phyloP scores from a whole-genome alignment of 768 basidiomycete species.

The Termitomyces titanicus region DNA sequence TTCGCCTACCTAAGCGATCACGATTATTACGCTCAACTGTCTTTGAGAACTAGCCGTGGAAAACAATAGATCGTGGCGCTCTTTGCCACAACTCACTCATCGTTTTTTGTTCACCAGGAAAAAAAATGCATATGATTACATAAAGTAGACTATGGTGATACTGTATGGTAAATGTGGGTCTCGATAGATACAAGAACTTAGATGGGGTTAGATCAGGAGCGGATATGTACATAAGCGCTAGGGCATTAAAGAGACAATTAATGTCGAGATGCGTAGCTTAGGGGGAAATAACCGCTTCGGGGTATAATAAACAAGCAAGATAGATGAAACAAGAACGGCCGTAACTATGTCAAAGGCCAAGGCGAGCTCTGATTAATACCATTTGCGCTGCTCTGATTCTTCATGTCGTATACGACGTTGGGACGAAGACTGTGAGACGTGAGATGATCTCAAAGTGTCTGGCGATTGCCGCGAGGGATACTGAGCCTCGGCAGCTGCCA shows the following conservation, averaged over 20 bases:
- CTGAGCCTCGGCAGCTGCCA: slow-evolving; percentile 28
- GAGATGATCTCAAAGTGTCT: slow-evolving; percentile 32
- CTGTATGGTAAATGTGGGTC: slow-evolving; percentile 21
- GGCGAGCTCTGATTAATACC: slow-evolving; percentile 27
- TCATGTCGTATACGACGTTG: slow-evolving; percentile 44
- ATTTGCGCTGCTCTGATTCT: slow-evolving; percentile 45
- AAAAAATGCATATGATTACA: slow-evolving; percentile 18
- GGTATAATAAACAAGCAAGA: slow-evolving; percentile 35
- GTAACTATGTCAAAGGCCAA: slow-evolving; percentile 34
- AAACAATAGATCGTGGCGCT: background rate
- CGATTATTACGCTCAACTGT: background rate
- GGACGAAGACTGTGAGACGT: slow-evolving; percentile 31
- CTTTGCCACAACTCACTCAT: background rate
- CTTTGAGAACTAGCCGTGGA: background rate
- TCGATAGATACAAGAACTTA: slow-evolving; percentile 17
- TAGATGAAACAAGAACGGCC: slow-evolving; percentile 32
- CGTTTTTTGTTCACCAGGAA: slow-evolving; percentile 1
- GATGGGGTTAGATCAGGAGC: slow-evolving; percentile 23
- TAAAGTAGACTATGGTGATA: slow-evolving; percentile 17
- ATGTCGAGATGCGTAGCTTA: slow-evolving; percentile 26
- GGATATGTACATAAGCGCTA: slow-evolving; percentile 25
- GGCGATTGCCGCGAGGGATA: slow-evolving; percentile 38
- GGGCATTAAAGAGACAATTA: slow-evolving; percentile 36
- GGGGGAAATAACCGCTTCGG: slow-evolving; percentile 29
- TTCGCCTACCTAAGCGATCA: background rate